These are phyloP conservation scores for Domatiomyces catenatus DNA, from an alignment of 2,329 filamentous ascomycete species.

Conservation along the genomic window DNA sequence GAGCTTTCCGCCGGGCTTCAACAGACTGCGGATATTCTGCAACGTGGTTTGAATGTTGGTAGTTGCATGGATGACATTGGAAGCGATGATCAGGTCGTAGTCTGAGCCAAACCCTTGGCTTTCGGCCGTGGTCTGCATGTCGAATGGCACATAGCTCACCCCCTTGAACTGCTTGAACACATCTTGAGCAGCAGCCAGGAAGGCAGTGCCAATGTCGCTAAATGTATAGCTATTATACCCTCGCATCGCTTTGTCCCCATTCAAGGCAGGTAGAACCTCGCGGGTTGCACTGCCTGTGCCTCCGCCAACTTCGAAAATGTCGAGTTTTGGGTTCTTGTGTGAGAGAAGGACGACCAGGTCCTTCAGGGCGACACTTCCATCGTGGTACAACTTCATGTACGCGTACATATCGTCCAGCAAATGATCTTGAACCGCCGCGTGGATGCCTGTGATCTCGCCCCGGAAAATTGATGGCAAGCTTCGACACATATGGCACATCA, in stretches of 20 bases:
- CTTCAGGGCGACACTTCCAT: not conserved
- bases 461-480: no score
- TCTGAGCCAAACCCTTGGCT: constrained; percentile 20
- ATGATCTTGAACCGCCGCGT: not conserved
- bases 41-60: constrained; percentile 15
- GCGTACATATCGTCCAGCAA: not conserved
- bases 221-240: constrained; percentile 1
- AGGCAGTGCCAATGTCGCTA: constrained; percentile 16
- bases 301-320: no score
- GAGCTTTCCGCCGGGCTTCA: constrained; percentile 1
- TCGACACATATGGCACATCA: no score
- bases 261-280: constrained; percentile 3
- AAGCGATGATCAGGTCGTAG: constrained; percentile 24
- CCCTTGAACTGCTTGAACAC: constrained; percentile 2
- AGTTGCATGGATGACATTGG: constrained; percentile 24
- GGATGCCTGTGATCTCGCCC: no score
- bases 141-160: constrained; percentile 19
- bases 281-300: constrained; percentile 20
- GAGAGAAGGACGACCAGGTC: not conserved
- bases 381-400: not conserved
- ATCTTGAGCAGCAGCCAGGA: constrained; percentile 9
- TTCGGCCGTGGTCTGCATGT: constrained; percentile 19
- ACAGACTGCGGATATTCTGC: constrained; percentile 16
- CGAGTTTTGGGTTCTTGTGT: constrained; percentile 6
- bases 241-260: not conserved